A percentile compares a stretch with the other conserved stretches of the same genome.
These are phyloP conservation scores for Grosmannia huntii DNA, from an alignment of 2,329 filamentous ascomycete genomes.

Conservation along the genomic window DNA sequence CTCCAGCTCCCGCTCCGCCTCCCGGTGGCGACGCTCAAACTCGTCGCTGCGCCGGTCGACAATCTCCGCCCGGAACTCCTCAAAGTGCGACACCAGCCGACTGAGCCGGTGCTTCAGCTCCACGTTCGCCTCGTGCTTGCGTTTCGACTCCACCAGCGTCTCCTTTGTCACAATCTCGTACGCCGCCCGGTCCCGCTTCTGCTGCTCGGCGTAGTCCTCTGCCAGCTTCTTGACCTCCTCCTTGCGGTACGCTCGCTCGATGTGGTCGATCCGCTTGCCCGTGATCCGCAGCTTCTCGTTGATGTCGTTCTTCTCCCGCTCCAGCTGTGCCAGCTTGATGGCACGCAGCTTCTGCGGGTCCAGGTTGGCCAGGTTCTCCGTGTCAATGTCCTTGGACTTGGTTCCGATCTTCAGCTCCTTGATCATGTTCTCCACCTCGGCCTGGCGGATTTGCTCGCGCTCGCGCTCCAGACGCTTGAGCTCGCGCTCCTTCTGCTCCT, in stretches of 20 bases:
- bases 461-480: conserved; percentile 76
- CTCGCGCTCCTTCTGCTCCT: conserved; percentile 86
- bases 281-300: conserved; percentile 83
- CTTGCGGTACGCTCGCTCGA: conserved; percentile 92
- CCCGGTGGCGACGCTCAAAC: conserved; percentile 86
- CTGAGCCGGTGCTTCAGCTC: conserved; percentile 87
- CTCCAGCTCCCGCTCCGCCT: conserved; percentile 86
- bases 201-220: conserved; percentile 75
- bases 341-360: conserved; percentile 84
- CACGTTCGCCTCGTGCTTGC: conserved; percentile 84
- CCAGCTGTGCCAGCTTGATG: conserved; percentile 88
- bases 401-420: conserved; percentile 82
- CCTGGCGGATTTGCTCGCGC: conserved; percentile 77
- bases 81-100: conserved; percentile 74
- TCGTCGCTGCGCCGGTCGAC: conserved; percentile 83
- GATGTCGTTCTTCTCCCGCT: conserved; percentile 95
- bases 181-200: conserved; percentile 60
- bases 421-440: conserved; percentile 86
- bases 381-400: conserved; percentile 62
- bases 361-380: conserved; percentile 71
- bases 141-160: conserved; percentile 66
- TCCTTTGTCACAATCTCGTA: conserved; percentile 71
- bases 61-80: conserved; percentile 68
- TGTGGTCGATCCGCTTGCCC: conserved; percentile 89
- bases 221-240: conserved; percentile 88